These are phyloP conservation scores for Podospora pseudopauciseta DNA, from an alignment of 495 filamentous ascomycete species.

Conservation along the genomic window DNA sequence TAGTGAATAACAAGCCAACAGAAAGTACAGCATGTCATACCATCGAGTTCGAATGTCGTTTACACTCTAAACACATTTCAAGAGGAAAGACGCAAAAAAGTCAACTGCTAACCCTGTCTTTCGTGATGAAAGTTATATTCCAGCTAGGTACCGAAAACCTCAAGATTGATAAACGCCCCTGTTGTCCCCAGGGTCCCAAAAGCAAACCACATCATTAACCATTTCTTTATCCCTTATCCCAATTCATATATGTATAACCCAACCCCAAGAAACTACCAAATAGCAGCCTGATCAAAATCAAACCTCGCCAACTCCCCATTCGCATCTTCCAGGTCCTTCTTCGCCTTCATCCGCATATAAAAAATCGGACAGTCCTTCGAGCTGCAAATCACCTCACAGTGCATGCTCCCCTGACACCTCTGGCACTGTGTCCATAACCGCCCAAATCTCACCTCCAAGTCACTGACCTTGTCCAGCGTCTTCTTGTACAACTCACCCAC, in stretches of 20 bases:
- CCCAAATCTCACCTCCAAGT: conserved; percentile 89
- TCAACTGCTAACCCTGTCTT: too few species aligned
- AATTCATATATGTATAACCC: conserved; percentile 2
- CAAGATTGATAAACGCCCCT: not conserved
- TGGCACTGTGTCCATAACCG: conserved; percentile 98
- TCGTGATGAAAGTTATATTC: too few species aligned
- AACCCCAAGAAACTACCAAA: conserved; percentile 33
- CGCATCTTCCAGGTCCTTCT: conserved; percentile 95
- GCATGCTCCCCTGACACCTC: conserved; percentile 93
- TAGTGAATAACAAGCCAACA: not conserved
- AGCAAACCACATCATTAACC: not conserved
- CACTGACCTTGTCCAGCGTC: conserved; percentile 77
- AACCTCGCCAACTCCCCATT: conserved; percentile 89
- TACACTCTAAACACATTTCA: too few species aligned
- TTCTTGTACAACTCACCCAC: conserved; percentile 93
- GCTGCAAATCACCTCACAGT: conserved; percentile 96
- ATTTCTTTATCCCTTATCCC: not conserved
- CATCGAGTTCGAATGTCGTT: too few species aligned
- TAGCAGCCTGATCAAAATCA: conserved; percentile 67
- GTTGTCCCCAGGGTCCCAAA: not conserved
- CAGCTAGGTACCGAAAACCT: too few species aligned
- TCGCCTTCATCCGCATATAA: conserved; percentile 99
- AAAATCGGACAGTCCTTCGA: conserved; percentile 97
- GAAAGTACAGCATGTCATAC: not conserved
- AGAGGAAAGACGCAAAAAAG: too few species aligned